These are phyloP conservation scores for button mushroom (Agaricus bisporus) DNA, from an alignment of 768 basidiomycete genomes.

Conservation along the genomic window DNA sequence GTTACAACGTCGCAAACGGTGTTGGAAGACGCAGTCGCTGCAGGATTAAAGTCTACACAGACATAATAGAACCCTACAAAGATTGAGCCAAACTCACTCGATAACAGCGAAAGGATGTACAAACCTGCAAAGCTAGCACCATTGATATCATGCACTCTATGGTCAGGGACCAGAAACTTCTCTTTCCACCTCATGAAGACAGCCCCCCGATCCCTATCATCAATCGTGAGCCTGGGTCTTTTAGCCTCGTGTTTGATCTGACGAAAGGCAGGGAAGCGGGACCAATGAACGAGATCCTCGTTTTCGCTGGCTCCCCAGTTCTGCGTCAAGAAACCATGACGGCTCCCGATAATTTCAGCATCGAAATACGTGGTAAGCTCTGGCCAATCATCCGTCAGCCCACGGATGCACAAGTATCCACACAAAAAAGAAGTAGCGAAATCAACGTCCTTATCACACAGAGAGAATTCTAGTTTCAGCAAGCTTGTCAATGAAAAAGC, in stretches of 20 bases:
- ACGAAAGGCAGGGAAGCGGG: slow-evolving; percentile 85
- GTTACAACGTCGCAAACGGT: slow-evolving; percentile 4
- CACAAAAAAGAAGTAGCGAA: slow-evolving; percentile 80
- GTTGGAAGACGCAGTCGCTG: slow-evolving; percentile 18
- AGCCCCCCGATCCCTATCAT: slow-evolving; percentile 69
- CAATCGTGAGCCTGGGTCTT: slow-evolving; percentile 71
- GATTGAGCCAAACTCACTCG: slow-evolving; percentile 2
- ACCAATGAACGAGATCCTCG: slow-evolving; percentile 94
- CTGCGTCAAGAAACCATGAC: slow-evolving; percentile 86
- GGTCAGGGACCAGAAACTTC: slow-evolving; percentile 91
- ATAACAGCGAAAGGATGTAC: slow-evolving; percentile 17
- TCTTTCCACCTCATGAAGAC: slow-evolving; percentile 99
- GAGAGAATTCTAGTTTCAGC: neutral
- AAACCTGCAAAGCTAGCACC: slow-evolving; percentile 93
- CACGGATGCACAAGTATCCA: slow-evolving; percentile 90
- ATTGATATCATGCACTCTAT: slow-evolving; percentile 88
- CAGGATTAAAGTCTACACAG: slow-evolving; percentile 85
- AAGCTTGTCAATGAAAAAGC: neutral
- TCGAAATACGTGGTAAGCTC: slow-evolving; percentile 96
- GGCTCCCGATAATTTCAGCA: slow-evolving; percentile 89
- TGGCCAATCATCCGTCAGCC: slow-evolving; percentile 91
- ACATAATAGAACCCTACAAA: slow-evolving; percentile 89
- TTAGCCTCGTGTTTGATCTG: slow-evolving; percentile 76
- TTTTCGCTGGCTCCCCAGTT: slow-evolving; percentile 89
- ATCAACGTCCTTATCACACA: slow-evolving; percentile 68